Base-by-base conservation (phyloP, 495 filamentous ascomycete species). In the Penicillium salamii region DNA sequence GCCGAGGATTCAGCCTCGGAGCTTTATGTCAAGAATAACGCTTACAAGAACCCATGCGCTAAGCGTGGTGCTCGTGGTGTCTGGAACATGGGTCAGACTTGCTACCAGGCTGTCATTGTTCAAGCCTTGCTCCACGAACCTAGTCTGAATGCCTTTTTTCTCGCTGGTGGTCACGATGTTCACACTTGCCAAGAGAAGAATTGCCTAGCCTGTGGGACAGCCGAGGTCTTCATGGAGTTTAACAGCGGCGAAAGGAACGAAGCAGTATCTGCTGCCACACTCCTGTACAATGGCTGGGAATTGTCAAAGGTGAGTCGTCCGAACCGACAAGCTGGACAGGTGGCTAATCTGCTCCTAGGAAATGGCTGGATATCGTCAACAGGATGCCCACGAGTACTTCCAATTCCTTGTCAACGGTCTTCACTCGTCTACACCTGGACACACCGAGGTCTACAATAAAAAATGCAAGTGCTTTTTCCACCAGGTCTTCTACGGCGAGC, bases 331-430 rank as follows among this genome's bases (percentile, higher is more conserved):
- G 29, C 12, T 20, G 37, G 15, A 37, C 23, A 38, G 21, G 15
- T 26, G 34, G 47, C 74, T 62, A 73, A 75, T 61, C 64, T 66
- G 4, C 74, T 75, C 7, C 72, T 71, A 91, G 76, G 80, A 86
- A n/a, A 77, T 96, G 20, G 87, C 89, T 8, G 89, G 90, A n/a
- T 91, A 92, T 58, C 85, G 88, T 50, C 90, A 96, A 67, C 91
- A 96, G 69, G 91, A 97, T 62, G 90, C 91, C 1, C 91, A 97
- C 63, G 91, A 97, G 61, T 97, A 91, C 66, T 90, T 95, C 70
- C 88, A 93, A 62, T 95, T 95, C 61, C 77, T 97, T 4, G 83
- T 91, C 29, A 90, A 95, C 66, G 83, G 90, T 59, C 78, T 97
- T 1, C 91, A 96, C 38, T 69, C 63, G 12, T 62, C 56, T 28